A percentile compares a stretch with the other conserved stretches of the same genome.
Conservation (phyloP, 441 rosid genomes). For the Adansonia grandidieri region DNA sequence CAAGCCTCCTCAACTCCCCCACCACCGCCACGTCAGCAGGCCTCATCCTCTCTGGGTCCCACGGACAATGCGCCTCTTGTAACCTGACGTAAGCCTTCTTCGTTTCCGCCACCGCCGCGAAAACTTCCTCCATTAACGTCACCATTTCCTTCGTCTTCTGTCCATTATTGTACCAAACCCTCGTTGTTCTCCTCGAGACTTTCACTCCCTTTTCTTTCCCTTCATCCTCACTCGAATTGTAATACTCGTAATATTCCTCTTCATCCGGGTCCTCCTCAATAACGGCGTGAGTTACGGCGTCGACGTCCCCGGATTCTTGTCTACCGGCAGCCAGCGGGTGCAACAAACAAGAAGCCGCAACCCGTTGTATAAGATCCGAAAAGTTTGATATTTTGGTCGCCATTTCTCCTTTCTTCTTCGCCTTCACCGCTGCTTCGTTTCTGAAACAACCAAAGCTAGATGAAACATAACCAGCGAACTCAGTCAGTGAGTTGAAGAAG, state of each 20-base stretch:
- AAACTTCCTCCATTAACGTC: conserved; percentile 67
- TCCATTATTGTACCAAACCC: conserved; percentile 34
- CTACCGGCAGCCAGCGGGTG: conserved; percentile 77
- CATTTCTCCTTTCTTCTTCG: conserved; percentile 66
- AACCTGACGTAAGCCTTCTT: conserved; percentile 73
- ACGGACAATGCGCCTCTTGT: conserved; percentile 91
- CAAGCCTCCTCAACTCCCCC: conserved; percentile 75
- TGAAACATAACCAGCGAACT: conserved; percentile 9
- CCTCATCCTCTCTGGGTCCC: conserved; percentile 94
- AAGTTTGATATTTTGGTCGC: conserved; percentile 71
- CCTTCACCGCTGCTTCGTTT: conserved; percentile 41
- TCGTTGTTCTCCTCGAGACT: conserved; percentile 25
- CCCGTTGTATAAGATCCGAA: conserved; percentile 88
- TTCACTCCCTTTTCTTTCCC: conserved; percentile 36
- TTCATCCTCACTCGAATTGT: conserved; percentile 39
- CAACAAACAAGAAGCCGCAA: conserved; percentile 85
- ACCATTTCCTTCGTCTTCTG: conserved; percentile 63
- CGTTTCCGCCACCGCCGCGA: conserved; percentile 69
- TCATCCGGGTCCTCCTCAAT: conserved; percentile 39
- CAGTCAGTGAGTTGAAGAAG: neutral
- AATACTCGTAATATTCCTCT: conserved; percentile 25
- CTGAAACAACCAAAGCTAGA: conserved; percentile 14
- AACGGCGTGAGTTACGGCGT: conserved; percentile 25
- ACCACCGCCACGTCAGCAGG: conserved; percentile 80
- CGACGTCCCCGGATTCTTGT: conserved; percentile 41